These are phyloP conservation scores for Sphaerulina vaccinii DNA, from an alignment of 2,329 filamentous ascomycete genomes.

Conservation along the genomic window DNA sequence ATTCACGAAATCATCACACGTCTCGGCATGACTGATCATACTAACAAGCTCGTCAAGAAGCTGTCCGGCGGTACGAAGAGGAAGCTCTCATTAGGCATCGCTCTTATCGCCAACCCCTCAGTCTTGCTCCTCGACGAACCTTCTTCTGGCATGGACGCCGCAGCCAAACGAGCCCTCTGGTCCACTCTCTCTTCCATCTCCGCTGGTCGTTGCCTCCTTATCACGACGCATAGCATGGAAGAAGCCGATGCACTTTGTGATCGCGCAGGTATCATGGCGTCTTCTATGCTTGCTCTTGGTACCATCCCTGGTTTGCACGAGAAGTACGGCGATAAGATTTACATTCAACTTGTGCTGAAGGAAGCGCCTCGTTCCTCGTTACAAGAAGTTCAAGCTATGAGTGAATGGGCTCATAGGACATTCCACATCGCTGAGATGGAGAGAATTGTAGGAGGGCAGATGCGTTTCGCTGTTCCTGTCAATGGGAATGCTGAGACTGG, in stretches of 20 bases:
- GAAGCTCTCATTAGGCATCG: slow-evolving; percentile 81
- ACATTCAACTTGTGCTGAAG: slow-evolving; percentile 74
- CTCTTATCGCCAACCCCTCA: slow-evolving; percentile 82
- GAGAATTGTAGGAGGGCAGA: slow-evolving; percentile 72
- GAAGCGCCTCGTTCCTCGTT: slow-evolving; percentile 68
- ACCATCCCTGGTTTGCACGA: slow-evolving; percentile 67
- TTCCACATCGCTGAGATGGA: slow-evolving; percentile 68
- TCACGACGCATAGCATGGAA: slow-evolving; percentile 94
- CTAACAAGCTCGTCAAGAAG: slow-evolving; percentile 69
- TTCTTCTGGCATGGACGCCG: slow-evolving; percentile 80
- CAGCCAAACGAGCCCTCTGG: slow-evolving; percentile 88
- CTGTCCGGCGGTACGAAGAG: slow-evolving; percentile 86
- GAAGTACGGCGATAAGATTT: slow-evolving; percentile 64
- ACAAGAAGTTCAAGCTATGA: slow-evolving; percentile 64
- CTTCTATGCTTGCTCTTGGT: slow-evolving; percentile 76
- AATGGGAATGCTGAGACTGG: background rate
- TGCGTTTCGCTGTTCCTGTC: slow-evolving; percentile 69
- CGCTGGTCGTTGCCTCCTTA: slow-evolving; percentile 71
- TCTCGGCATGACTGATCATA: slow-evolving; percentile 70
- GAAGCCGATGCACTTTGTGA: slow-evolving; percentile 83
- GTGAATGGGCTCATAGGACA: slow-evolving; percentile 60
- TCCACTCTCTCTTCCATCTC: slow-evolving; percentile 70
- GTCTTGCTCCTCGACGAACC: slow-evolving; percentile 86
- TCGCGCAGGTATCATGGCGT: slow-evolving; percentile 76
- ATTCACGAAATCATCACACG: slow-evolving; percentile 70